Evolutionary conservation across 495 filamentous ascomycete species (phyloP).

Genomic region (Daldinia decipiens): DNA sequence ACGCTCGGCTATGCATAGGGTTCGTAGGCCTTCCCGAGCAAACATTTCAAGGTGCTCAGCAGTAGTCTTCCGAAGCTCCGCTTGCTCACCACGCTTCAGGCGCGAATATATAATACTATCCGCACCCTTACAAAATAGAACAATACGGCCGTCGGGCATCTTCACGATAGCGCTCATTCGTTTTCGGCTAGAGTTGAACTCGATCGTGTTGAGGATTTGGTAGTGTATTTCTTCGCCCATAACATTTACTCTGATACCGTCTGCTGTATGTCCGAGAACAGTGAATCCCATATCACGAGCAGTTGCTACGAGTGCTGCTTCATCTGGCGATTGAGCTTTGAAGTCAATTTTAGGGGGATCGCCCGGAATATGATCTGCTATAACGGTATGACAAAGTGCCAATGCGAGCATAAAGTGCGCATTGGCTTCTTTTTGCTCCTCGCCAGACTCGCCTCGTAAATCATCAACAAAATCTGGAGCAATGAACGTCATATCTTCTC

Average conservation of each 20-base stretch:
- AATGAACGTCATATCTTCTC: slow-evolving; percentile 91
- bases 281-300: slow-evolving; percentile 97
- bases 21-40: slow-evolving; percentile 92
- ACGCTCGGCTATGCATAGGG: slow-evolving; percentile 91
- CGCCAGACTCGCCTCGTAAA: slow-evolving; percentile 77
- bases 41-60: slow-evolving; percentile 97
- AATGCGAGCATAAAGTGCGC: slow-evolving; percentile 95
- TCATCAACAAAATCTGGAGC: slow-evolving; percentile 89
- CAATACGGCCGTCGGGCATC: slow-evolving; percentile 93
- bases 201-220: slow-evolving; percentile 90
- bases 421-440: slow-evolving; percentile 77
- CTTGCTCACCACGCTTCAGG: slow-evolving; percentile 83
- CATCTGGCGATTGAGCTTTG: slow-evolving; percentile 97
- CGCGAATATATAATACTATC: slow-evolving; percentile 98
- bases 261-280: slow-evolving; percentile 80
- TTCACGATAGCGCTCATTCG: slow-evolving; percentile 97
- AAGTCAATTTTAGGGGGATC: slow-evolving; percentile 91
- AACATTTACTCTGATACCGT: slow-evolving; percentile 85
- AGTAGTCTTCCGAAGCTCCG: slow-evolving; percentile 81
- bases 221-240: slow-evolving; percentile 87
- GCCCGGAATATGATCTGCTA: slow-evolving; percentile 87
- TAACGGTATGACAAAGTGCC: slow-evolving; percentile 95
- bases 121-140: slow-evolving; percentile 97
- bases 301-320: slow-evolving; percentile 93
- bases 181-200: slow-evolving; percentile 97